Conservation (phyloP, 352 stramenopile genomes). For the Pythium grandisporangium region DNA sequence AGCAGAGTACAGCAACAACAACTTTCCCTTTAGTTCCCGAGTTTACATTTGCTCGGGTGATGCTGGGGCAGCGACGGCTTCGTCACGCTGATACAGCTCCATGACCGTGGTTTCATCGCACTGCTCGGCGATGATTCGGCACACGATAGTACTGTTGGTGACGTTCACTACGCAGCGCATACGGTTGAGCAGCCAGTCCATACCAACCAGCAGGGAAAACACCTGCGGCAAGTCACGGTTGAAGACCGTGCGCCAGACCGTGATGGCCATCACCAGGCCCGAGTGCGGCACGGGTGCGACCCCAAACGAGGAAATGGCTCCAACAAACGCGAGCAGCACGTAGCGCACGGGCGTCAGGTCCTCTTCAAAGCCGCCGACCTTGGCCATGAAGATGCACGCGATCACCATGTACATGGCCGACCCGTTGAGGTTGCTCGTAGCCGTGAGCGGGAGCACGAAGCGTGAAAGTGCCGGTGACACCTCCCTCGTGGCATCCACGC, state of each 20-base stretch:
- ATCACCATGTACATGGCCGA: conserved; percentile 68
- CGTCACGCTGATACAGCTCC: not conserved
- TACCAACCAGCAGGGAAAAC: conserved; percentile 62
- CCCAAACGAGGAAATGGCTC: conserved; percentile 55
- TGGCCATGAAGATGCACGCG: conserved; percentile 66
- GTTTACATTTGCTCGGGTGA: too few species aligned
- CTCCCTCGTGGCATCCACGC: conserved; percentile 52
- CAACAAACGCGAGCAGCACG: conserved; percentile 54
- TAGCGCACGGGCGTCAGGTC: conserved; percentile 49
- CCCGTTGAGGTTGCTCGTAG: conserved; percentile 68
- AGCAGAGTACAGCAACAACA: too few species aligned
- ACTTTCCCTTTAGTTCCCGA: too few species aligned
- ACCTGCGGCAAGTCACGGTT: conserved; percentile 35
- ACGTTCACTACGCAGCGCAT: conserved; percentile 72
- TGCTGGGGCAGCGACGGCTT: too few species aligned
- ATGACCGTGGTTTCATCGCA: conserved; percentile 32
- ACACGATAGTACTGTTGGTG: conserved; percentile 76
- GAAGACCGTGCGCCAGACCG: conserved; percentile 68
- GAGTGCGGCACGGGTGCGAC: conserved; percentile 66
- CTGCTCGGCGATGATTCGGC: conserved; percentile 67
- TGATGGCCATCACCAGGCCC: conserved; percentile 72
- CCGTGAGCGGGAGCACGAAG: conserved; percentile 58
- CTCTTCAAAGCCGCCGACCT: conserved; percentile 36
- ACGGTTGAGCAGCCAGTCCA: conserved; percentile 65
- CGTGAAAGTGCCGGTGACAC: conserved; percentile 47